Evolutionary conservation across 441 rosid genomes (phyloP).

Genomic region (Arabidopsis lyrata): DNA sequence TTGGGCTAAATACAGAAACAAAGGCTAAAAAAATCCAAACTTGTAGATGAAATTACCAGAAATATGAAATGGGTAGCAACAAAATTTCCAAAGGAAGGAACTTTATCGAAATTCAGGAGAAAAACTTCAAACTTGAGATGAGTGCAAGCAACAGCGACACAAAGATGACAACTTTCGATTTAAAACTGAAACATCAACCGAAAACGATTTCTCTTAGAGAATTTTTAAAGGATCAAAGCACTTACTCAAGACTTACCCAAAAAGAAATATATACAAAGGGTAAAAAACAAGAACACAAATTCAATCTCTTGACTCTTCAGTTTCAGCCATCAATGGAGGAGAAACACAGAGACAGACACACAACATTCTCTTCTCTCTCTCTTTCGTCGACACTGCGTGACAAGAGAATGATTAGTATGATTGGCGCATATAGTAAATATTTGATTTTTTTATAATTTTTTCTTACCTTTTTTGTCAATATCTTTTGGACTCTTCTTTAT

Average conservation of each 20-base stretch:
- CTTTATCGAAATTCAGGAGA: slow-evolving; percentile 37
- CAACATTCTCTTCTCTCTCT: slow-evolving; percentile 32
- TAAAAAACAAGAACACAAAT: background rate
- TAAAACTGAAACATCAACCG: background rate
- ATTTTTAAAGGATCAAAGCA: slow-evolving; percentile 8
- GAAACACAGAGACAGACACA: slow-evolving; percentile 5
- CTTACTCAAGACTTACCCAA: slow-evolving; percentile 2
- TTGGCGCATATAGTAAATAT: slow-evolving; percentile 26
- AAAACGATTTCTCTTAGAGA: background rate
- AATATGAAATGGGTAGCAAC: slow-evolving; percentile 46
- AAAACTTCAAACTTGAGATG: slow-evolving; percentile 1
- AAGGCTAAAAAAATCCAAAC: background rate
- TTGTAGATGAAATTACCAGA: slow-evolving; percentile 29
- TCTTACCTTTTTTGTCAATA: slow-evolving; percentile 17
- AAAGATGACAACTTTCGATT: background rate
- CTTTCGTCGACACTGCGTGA: slow-evolving; percentile 9
- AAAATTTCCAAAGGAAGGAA: slow-evolving; percentile 16
- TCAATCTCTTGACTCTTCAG: background rate
- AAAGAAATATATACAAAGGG: background rate
- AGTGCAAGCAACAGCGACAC: slow-evolving; percentile 38
- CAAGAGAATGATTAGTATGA: slow-evolving; percentile 43
- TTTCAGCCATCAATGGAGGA: slow-evolving; percentile 35
- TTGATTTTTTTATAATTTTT: slow-evolving; percentile 1
- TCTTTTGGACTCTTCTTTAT: background rate
- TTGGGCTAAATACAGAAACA: slow-evolving; percentile 24